Conservation (phyloP, 352 stramenopile genomes). For the Phytophthora megakarya region DNA sequence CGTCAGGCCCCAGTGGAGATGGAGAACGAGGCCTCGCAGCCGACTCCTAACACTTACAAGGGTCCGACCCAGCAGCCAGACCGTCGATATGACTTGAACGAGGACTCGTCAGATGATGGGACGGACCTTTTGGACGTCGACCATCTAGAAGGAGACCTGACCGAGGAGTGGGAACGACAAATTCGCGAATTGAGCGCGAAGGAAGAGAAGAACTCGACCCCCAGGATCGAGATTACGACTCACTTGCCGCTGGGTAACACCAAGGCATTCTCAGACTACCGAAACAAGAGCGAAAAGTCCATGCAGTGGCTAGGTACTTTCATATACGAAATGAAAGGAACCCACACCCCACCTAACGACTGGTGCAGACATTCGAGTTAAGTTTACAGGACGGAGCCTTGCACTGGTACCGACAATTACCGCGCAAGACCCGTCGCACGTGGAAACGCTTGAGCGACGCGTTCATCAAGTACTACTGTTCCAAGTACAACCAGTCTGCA, state of each 20-base stretch:
- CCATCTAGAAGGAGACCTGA: neutral
- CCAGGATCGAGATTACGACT: neutral
- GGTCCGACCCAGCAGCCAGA: too few species aligned
- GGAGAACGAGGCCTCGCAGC: too few species aligned
- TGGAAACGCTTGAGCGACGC: neutral
- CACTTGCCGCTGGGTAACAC: conserved; percentile 1
- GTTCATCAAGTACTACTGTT: too few species aligned
- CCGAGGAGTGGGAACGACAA: neutral
- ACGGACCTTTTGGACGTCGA: too few species aligned
- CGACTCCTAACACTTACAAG: too few species aligned
- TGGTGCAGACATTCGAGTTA: conserved; percentile 6
- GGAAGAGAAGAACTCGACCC: neutral
- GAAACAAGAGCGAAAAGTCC: too few species aligned
- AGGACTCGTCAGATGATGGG: too few species aligned
- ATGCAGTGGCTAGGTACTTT: conserved; percentile 2
- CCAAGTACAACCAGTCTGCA: too few species aligned
- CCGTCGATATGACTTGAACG: too few species aligned
- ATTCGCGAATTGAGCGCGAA: neutral
- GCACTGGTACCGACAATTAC: conserved; percentile 7
- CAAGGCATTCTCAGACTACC: too few species aligned
- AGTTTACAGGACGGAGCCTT: conserved; percentile 1
- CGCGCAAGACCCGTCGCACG: neutral
- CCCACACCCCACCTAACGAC: neutral
- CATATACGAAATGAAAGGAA: conserved; percentile 18
- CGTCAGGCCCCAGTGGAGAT: too few species aligned